Percentiles rank a stretch among this genome's conserved stretches.
These are phyloP conservation scores for Planoprotostelium fungivorum DNA, from an alignment of 78 protist genomes.

Conservation along the genomic window DNA sequence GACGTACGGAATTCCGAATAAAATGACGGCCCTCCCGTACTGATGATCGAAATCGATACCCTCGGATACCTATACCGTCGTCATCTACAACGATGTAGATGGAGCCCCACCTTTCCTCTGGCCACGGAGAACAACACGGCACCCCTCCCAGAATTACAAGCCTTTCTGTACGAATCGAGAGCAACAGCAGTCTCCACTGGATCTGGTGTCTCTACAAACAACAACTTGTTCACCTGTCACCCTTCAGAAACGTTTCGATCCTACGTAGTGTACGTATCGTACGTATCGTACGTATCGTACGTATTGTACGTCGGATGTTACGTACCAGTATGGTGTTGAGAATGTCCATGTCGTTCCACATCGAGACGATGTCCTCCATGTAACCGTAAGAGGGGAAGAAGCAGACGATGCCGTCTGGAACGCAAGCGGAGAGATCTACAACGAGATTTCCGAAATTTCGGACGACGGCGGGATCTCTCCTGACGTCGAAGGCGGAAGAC, in stretches of 20 bases:
- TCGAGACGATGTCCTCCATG: slow-evolving; percentile 83
- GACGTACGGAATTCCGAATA: slow-evolving; percentile 93
- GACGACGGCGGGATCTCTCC: slow-evolving; percentile 71
- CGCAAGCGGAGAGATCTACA: slow-evolving; percentile 51
- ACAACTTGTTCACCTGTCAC: slow-evolving; percentile 71
- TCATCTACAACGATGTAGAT: background rate
- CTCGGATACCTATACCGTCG: slow-evolving; percentile 76
- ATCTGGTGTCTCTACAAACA: slow-evolving; percentile 93
- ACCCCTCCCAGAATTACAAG: slow-evolving; percentile 89
- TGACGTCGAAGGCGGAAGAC: slow-evolving; percentile 47
- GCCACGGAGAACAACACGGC: slow-evolving; percentile 96
- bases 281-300: background rate
- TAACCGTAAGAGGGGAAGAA: slow-evolving; percentile 95
- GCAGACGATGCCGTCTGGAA: slow-evolving; percentile 98
- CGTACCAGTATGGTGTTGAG: slow-evolving; percentile 27
- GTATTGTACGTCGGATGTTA: slow-evolving; percentile 14
- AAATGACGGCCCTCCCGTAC: slow-evolving; percentile 89
- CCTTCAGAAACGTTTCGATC: background rate
- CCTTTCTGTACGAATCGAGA: slow-evolving; percentile 83
- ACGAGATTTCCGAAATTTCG: slow-evolving; percentile 87
- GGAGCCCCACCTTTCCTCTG: slow-evolving; percentile 74
- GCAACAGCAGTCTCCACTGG: slow-evolving; percentile 91
- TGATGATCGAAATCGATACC: slow-evolving; percentile 97
- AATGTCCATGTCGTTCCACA: slow-evolving; percentile 81
- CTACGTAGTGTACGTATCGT: background rate